Base-by-base conservation (phyloP, 495 filamentous ascomycete genomes). In the Echria macrotheca region DNA sequence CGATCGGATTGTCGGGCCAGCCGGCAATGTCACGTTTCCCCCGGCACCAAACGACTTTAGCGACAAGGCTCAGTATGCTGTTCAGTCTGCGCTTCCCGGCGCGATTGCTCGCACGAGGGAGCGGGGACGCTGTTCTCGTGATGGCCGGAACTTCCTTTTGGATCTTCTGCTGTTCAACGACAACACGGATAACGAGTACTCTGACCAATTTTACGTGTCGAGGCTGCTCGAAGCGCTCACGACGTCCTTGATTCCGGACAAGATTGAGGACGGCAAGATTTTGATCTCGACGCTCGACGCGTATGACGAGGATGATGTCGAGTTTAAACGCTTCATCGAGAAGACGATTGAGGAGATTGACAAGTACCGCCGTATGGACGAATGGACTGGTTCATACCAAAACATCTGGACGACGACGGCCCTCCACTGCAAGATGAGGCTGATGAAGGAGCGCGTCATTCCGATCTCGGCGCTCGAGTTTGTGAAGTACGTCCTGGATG, bases 81-180 rank as follows among this genome's bases (percentile, higher is more conserved):
- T 97, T 3, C 88, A 95, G 56, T 83, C 83, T 50, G 79, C 83
- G 1, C 90, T 99, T 49, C 82, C 86, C 0, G 75, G 77, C 37
- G 84, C 89, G 9, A 82, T 99, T 36, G 82, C 91, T 3, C 77
- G 81, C 52, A 78, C 96, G 11, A 80, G 87, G 19, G 84, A 93
- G 60, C 76, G 78, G 50, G 89, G 88, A 3, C 85, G 79, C 49
- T 90, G 87, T 54, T 89, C 91, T 0, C 73, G 80, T 55, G 64
- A 77, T 18, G 88, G 84, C 7, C 85, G 89, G 47, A 76, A 72
- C 9, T 95, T 95, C 63, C 72, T 99, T 17, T 77, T 91, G 31
- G 89, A 96, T 53, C 85, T 90, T 66, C 69, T 99, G 21, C 84
- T 85, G 38, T 89, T 88, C 68, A 99, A 97, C 54, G 89, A 97